Conservation (phyloP, 202 grass and related monocot genomes). For the Panicum virgatum region DNA sequence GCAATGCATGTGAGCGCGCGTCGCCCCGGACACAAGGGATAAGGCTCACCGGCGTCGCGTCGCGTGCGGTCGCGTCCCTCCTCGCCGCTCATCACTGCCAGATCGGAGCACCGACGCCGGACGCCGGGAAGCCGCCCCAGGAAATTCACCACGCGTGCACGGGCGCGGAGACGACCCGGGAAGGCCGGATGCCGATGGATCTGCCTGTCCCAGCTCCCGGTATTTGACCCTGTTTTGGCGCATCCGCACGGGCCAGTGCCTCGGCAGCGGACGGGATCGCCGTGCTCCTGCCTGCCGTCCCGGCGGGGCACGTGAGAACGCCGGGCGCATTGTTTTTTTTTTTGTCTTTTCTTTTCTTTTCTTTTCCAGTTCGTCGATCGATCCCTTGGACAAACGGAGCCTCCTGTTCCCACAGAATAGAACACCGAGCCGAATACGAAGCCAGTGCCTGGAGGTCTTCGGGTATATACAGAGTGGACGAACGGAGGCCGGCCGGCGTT, state of each 20-base stretch:
- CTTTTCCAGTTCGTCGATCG: neutral
- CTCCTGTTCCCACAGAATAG: neutral
- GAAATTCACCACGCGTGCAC: neutral
- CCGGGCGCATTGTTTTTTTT: neutral
- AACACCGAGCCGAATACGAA: no score
- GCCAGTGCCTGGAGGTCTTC: no score
- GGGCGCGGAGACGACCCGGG: constrained; percentile 14
- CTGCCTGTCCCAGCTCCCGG: neutral
- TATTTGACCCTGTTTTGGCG: constrained; percentile 28
- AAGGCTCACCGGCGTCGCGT: no score
- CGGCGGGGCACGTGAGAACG: neutral
- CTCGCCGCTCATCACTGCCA: no score
- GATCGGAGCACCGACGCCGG: neutral
- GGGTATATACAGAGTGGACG: neutral
- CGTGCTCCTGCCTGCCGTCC: neutral
- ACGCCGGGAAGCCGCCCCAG: neutral
- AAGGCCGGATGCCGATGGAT: neutral
- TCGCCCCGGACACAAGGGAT: no score
- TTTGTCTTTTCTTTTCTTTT: no score
- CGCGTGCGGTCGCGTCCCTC: no score
- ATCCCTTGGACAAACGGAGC: neutral
- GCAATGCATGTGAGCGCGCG: constrained; percentile 6
- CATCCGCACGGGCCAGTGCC: constrained; percentile 25
- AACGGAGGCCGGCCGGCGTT: neutral
- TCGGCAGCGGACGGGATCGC: constrained; percentile 21